phyloP scores from a whole-genome alignment of 139 green algal species.

The Chlamydomonas sphaeroides region DNA sequence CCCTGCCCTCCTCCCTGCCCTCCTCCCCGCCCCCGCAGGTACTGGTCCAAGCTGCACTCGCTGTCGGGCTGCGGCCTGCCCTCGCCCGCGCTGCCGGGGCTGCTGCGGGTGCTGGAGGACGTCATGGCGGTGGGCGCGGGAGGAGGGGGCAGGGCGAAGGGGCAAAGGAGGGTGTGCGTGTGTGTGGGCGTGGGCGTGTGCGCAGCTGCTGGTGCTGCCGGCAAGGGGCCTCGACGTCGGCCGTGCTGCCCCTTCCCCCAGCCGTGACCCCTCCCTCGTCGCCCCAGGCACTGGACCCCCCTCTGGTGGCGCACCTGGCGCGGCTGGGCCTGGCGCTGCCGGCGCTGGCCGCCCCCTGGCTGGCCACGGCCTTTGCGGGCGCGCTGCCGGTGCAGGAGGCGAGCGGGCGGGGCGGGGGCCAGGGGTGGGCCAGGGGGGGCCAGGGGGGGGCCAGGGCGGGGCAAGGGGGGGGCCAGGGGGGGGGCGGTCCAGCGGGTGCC shows the following conservation, averaged over 20 bases:
- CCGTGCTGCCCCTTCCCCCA: not conserved
- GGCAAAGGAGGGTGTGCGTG: too few relatives aligned
- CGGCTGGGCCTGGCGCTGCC: conserved; percentile 42
- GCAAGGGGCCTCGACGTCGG: too few relatives aligned
- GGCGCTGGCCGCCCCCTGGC: conserved; percentile 61
- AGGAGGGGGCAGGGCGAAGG: not conserved
- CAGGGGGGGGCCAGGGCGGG: not conserved
- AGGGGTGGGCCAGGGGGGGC: not conserved
- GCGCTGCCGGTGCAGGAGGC: conserved; percentile 50
- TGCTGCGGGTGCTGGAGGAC: conserved; percentile 56
- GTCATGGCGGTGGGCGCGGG: conserved; percentile 54
- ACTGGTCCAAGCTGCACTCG: conserved; percentile 72
- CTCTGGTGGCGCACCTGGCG: conserved; percentile 57
- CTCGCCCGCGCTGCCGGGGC: conserved; percentile 58
- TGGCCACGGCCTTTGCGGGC: conserved; percentile 61
- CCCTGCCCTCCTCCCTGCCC: too few relatives aligned
- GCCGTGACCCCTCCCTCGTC: not conserved
- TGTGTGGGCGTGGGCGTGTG: not conserved
- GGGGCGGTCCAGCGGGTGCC: too few relatives aligned
- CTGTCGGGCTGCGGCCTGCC: conserved; percentile 40
- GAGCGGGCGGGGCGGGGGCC: not conserved
- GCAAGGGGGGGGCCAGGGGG: too few relatives aligned
- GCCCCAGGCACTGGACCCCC: conserved; percentile 62
- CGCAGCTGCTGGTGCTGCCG: too few relatives aligned
- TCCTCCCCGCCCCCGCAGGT: conserved; percentile 26